These are phyloP conservation scores for Durusdinium trenchii DNA, from an alignment of 73 alveolate genomes.

Conservation along the genomic window DNA sequence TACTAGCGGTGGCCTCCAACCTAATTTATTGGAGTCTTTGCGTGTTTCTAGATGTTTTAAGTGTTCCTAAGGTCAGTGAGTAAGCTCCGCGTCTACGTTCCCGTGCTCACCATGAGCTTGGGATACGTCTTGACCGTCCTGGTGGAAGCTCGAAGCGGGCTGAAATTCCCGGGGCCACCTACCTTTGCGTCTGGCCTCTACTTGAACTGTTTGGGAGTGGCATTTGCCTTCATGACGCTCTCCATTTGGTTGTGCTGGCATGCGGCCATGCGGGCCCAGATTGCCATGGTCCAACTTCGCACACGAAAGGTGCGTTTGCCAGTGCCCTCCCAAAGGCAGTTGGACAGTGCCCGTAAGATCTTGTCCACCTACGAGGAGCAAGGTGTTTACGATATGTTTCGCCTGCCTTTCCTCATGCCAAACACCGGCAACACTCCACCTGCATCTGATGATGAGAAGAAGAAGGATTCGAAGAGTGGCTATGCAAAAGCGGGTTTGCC, in stretches of 20 bases:
- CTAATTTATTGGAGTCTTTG: not conserved
- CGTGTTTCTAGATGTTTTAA: not conserved
- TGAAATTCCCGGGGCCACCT: slow-evolving; percentile 88
- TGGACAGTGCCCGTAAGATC: slow-evolving; percentile 88
- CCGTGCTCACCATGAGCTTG: slow-evolving; percentile 83
- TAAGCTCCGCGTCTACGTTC: slow-evolving; percentile 64
- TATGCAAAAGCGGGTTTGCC: slow-evolving; percentile 79
- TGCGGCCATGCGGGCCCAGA: slow-evolving; percentile 88
- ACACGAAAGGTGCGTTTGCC: slow-evolving; percentile 81
- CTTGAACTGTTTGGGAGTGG: slow-evolving; percentile 24
- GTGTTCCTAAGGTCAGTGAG: slow-evolving; percentile 19
- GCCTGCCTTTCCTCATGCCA: slow-evolving; percentile 77
- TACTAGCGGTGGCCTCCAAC: not conserved
- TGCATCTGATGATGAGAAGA: slow-evolving; percentile 25
- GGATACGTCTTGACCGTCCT: slow-evolving; percentile 71
- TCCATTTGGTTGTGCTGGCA: slow-evolving; percentile 76
- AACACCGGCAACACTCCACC: slow-evolving; percentile 66
- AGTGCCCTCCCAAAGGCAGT: slow-evolving; percentile 86
- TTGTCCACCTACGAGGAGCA: slow-evolving; percentile 82
- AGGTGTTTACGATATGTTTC: slow-evolving; percentile 63
- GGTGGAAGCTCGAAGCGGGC: slow-evolving; percentile 90
- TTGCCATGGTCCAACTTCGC: slow-evolving; percentile 89
- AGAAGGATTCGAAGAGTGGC: slow-evolving; percentile 68
- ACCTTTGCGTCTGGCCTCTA: slow-evolving; percentile 83
- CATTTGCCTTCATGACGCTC: slow-evolving; percentile 59